Percentiles rank a stretch among this genome's conserved stretches.
Conservation (phyloP, 805 yeast species). For the Hanseniaspora opuntiae region DNA sequence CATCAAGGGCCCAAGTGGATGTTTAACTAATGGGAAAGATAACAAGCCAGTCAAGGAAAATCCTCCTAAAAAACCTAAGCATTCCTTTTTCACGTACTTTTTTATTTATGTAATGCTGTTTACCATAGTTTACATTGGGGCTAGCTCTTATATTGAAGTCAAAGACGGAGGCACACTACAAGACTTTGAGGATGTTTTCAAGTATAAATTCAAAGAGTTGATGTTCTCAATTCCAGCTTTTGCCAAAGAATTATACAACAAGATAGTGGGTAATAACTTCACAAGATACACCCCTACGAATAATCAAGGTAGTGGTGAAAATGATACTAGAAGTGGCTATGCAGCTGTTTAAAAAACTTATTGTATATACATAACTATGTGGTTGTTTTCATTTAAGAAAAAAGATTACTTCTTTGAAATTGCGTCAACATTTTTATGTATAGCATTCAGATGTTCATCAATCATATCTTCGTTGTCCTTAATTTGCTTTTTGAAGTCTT, state of each 20-base stretch:
- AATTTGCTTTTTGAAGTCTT: conserved; percentile 37
- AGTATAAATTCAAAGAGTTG: conserved; percentile 51
- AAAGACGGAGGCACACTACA: conserved; percentile 51
- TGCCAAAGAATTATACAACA: conserved; percentile 51
- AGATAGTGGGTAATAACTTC: conserved; percentile 40
- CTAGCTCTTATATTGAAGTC: conserved; percentile 60
- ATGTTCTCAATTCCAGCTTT: conserved; percentile 51
- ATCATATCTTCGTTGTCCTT: conserved; percentile 39
- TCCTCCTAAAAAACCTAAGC: conserved; percentile 17
- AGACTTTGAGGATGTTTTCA: conserved; percentile 61
- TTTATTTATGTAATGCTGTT: conserved; percentile 57
- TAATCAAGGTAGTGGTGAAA: conserved; percentile 20
- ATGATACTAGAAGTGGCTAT: conserved; percentile 63
- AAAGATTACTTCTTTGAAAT: conserved; percentile 38
- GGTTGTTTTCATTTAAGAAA: neutral
- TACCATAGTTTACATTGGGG: conserved; percentile 52
- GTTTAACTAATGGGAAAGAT: conserved; percentile 25
- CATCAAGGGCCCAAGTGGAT: conserved; percentile 33
- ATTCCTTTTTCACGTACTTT: conserved; percentile 58
- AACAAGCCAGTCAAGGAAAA: conserved; percentile 18
- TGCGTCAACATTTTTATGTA: conserved; percentile 58
- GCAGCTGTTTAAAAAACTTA: conserved; percentile 56
- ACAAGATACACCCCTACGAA: conserved; percentile 5
- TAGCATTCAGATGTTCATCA: conserved; percentile 44
- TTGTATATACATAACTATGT: neutral